phyloP scores from a whole-genome alignment of 495 filamentous ascomycete species.

The Hypoxylon subgilvum region DNA sequence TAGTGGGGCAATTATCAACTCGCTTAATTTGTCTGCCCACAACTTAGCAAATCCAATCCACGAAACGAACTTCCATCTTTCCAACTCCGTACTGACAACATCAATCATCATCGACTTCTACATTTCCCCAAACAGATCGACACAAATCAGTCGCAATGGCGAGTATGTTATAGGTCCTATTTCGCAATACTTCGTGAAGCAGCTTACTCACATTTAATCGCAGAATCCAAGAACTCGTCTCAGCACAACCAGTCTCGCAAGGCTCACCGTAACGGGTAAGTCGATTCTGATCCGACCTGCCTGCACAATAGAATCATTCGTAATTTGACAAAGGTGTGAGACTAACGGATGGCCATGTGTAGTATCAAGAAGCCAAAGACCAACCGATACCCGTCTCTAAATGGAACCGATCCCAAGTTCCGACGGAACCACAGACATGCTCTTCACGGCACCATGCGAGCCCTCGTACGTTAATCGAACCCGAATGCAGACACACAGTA shows the following conservation, averaged over 20 bases:
- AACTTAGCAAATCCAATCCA: constrained; percentile 37
- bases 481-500: neutral
- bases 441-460: constrained; percentile 96
- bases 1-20: constrained; percentile 32
- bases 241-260: constrained; percentile 97
- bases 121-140: constrained; percentile 31
- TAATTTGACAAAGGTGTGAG: constrained; percentile 6
- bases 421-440: constrained; percentile 99
- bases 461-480: constrained; percentile 73
- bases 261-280: constrained; percentile 96
- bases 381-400: constrained; percentile 96
- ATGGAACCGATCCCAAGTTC: constrained; percentile 99
- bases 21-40: constrained; percentile 47
- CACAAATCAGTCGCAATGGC: constrained; percentile 55
- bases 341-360: constrained; percentile 28
- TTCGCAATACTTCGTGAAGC: neutral
- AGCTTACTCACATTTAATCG: constrained; percentile 6
- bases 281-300: constrained; percentile 15
- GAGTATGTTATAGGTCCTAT: constrained; percentile 46
- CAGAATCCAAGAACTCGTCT: constrained; percentile 99
- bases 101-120: constrained; percentile 33
- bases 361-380: constrained; percentile 99
- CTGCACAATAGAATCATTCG: no score
- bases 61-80: constrained; percentile 34
- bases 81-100: constrained; percentile 30